A percentile compares a stretch with the other conserved stretches of the same genome.
Evolutionary conservation across 2,329 filamentous ascomycete species (phyloP).

Genomic region (Seiridium cupressi): DNA sequence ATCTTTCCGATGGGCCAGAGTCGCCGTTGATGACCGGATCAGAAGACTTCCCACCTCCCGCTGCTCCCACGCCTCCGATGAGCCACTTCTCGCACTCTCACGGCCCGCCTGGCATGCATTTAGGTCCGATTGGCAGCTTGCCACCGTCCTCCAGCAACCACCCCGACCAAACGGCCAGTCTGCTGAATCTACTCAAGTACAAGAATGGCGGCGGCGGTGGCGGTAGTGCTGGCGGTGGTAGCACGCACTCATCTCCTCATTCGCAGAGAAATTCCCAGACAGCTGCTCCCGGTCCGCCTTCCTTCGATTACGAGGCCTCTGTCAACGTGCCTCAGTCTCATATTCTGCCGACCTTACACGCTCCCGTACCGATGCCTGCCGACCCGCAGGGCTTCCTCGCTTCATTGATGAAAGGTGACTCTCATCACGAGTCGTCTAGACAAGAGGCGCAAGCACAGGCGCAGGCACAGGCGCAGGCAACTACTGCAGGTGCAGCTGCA

Average conservation of each 20-base stretch:
- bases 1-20: slow-evolving; percentile 19
- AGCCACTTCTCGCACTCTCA: slow-evolving; percentile 36
- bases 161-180: slow-evolving; percentile 49
- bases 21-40: slow-evolving; percentile 23
- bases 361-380: slow-evolving; percentile 53
- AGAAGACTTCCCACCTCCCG: slow-evolving; percentile 36
- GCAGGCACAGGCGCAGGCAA: neutral
- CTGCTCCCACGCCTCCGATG: slow-evolving; percentile 45
- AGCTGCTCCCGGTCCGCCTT: slow-evolving; percentile 21
- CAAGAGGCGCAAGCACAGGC: slow-evolving; percentile 23
- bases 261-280: slow-evolving; percentile 28
- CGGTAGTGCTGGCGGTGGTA: slow-evolving; percentile 5
- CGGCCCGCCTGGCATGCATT: slow-evolving; percentile 34
- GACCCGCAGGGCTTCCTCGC: slow-evolving; percentile 59
- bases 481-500: slow-evolving; percentile 1
- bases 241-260: slow-evolving; percentile 18
- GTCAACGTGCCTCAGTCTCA: slow-evolving; percentile 21
- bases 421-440: slow-evolving; percentile 45
- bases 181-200: slow-evolving; percentile 63
- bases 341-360: slow-evolving; percentile 43
- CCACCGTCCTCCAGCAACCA: slow-evolving; percentile 25
- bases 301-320: slow-evolving; percentile 15
- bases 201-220: slow-evolving; percentile 26
- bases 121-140: slow-evolving; percentile 50
- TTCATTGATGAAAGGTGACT: slow-evolving; percentile 57